phyloP scores from a whole-genome alignment of 148 eudicot genomes.

The Suaeda aralocaspica region DNA sequence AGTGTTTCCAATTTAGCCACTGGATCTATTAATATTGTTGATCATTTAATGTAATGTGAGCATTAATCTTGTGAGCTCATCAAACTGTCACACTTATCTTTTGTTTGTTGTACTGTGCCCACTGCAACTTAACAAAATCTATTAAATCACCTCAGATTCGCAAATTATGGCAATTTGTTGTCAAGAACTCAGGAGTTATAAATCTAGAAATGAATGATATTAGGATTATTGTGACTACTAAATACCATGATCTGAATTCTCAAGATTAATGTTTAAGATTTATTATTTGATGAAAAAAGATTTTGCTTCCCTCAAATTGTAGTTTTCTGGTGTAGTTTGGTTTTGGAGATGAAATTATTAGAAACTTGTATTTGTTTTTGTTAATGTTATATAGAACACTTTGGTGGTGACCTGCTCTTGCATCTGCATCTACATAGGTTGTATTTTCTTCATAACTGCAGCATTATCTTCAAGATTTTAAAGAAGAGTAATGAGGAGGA shows the following conservation, averaged over 20 bases:
- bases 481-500: constrained; percentile 65
- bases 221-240: no score
- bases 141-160: not conserved
- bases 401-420: constrained; percentile 45
- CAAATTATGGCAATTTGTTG: no score
- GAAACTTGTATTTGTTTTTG: not conserved
- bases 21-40: not conserved
- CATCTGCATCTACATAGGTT: constrained; percentile 65
- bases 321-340: not conserved
- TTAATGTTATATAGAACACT: constrained; percentile 23
- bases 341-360: not conserved
- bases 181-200: no score
- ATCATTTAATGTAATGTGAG: constrained; percentile 5
- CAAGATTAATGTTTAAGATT: no score
- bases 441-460: constrained; percentile 56
- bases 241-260: no score
- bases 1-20: not conserved
- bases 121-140: not conserved
- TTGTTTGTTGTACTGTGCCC: constrained; percentile 2
- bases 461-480: constrained; percentile 57
- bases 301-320: not conserved
- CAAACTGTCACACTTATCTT: not conserved
- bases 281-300: no score
- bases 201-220: no score
- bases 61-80: constrained; percentile 11